A percentile compares a stretch with the other conserved stretches of the same genome.
Evolutionary conservation across 805 yeast species (phyloP).

Genomic region (Kluyveromyces nonfermentans): DNA sequence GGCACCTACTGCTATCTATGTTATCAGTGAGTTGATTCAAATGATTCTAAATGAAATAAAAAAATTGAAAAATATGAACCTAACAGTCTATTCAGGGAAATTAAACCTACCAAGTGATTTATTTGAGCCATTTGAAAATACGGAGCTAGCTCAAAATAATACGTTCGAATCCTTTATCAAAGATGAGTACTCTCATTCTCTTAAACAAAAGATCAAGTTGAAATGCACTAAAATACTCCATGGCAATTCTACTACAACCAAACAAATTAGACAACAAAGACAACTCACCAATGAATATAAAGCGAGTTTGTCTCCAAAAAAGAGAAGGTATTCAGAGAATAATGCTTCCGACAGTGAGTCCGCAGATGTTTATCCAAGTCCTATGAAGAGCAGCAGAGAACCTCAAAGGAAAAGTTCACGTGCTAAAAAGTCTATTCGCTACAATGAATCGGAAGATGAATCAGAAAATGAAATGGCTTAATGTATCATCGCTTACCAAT

Average conservation of each 20-base stretch:
- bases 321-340: constrained; percentile 1
- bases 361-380: constrained; percentile 3
- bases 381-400: constrained; percentile 10
- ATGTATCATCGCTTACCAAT: background rate
- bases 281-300: constrained; percentile 18
- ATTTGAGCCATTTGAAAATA: constrained; percentile 49
- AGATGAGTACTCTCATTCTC: constrained; percentile 33
- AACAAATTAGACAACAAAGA: constrained; percentile 25
- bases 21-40: constrained; percentile 67
- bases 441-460: constrained; percentile 29
- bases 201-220: constrained; percentile 27
- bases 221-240: constrained; percentile 25
- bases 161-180: constrained; percentile 49
- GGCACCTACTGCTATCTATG: constrained; percentile 38
- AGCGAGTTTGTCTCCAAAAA: constrained; percentile 4
- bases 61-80: constrained; percentile 53
- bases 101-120: constrained; percentile 60
- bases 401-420: constrained; percentile 35
- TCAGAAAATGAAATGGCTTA: constrained; percentile 18
- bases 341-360: constrained; percentile 2
- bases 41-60: constrained; percentile 50
- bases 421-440: constrained; percentile 28
- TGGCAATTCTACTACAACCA: constrained; percentile 23
- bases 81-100: constrained; percentile 77
- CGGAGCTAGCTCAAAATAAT: constrained; percentile 47